Evolutionary conservation across 2,329 filamentous ascomycete genomes (phyloP).

Genomic region (Penicillium frequentans): DNA sequence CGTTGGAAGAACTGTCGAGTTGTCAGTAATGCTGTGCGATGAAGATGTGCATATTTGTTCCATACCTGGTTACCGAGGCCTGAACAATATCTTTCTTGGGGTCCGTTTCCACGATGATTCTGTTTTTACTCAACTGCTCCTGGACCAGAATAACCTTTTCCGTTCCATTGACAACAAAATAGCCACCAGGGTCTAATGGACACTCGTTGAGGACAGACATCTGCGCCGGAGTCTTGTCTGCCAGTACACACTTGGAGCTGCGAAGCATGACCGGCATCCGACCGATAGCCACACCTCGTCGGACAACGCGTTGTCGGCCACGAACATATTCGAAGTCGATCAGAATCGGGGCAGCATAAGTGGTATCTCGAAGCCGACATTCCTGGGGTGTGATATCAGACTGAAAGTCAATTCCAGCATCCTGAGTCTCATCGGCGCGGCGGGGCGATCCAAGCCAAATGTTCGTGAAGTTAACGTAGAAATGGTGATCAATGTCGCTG

Average conservation of each 20-base stretch:
- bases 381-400: constrained; percentile 84
- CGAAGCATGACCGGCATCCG: constrained; percentile 96
- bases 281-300: constrained; percentile 75
- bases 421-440: constrained; percentile 71
- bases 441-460: constrained; percentile 84
- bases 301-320: constrained; percentile 73
- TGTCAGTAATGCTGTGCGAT: neutral
- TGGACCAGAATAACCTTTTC: constrained; percentile 99
- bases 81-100: constrained; percentile 90
- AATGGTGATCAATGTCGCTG: constrained; percentile 89
- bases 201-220: constrained; percentile 96
- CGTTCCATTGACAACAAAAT: constrained; percentile 96
- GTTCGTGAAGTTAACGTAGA: constrained; percentile 90
- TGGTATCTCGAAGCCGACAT: constrained; percentile 93
- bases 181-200: constrained; percentile 91
- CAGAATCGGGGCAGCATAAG: constrained; percentile 92
- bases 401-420: constrained; percentile 40
- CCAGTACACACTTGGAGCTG: constrained; percentile 87
- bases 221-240: constrained; percentile 77
- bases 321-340: constrained; percentile 90
- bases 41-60: neutral
- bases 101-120: constrained; percentile 93
- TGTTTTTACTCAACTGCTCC: constrained; percentile 98
- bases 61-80: constrained; percentile 78
- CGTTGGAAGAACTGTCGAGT: constrained; percentile 80